Evolutionary conservation across 1,139 yeast genomes (phyloP), one percentile per base, ranked within the genome.

Genomic region (Saccharomyces hybrid): DNA sequence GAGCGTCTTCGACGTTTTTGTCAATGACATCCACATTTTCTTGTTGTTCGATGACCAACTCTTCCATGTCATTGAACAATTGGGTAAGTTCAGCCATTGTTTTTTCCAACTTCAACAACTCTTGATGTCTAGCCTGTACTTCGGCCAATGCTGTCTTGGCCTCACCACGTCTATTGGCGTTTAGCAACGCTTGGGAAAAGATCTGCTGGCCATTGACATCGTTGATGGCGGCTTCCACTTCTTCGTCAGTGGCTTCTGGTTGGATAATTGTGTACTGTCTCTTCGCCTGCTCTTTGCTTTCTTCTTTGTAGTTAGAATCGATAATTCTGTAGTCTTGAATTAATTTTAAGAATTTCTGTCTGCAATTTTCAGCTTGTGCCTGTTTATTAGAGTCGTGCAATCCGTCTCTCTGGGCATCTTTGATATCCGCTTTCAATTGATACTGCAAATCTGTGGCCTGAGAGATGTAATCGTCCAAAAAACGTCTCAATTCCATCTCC

Each of bases 21-120:
- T 88, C 91, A 63, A 90, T 84, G 68, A 83, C 86, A 66, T 85
- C 88, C 62, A 93, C 85, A 57, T 87, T 84, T 64, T 84, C 91
- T 71, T 90, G 97, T 76, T 93, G 99, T 74, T 90, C 96, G 64
- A 93, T 90, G 52, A 91, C 97, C 74, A 95, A 78, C 68, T 88
- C 89, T 75, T 93, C 97, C 95, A 93, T 89, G 70, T 93, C 99
- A 66, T 85, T 87, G 78, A 95, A 90, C 68, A 93, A 81, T 75
- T 88, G 96, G 49, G 96, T 89, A 71, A 93, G 82, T 74, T 93
- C 99, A 48, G 93, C 90, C 88, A 95, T 89, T 57, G 97, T 87
- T 74, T 87, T 85, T 74, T 91, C 97, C 73, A 95, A 86, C 76
- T 89, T 88, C 75, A 89, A 86, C 70, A 95, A 83, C 75, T 93